Conservation (phyloP, 2,329 filamentous ascomycete genomes). For the Neopestalotiopsis clavispora region DNA sequence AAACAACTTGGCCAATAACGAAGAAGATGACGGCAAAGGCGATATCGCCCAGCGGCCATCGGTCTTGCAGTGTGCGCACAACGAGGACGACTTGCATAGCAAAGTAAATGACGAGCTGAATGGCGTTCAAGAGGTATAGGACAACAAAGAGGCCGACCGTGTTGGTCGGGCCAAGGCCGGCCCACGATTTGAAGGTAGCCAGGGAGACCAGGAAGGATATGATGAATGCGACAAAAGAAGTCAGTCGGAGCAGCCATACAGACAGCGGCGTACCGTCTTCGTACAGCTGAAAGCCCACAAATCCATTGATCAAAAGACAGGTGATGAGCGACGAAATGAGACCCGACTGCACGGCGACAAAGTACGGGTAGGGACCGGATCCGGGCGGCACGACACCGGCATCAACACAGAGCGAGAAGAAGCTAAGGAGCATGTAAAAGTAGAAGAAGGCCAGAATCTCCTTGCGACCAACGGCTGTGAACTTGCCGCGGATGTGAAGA, state of each 20-base stretch:
- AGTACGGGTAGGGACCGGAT: slow-evolving; percentile 84
- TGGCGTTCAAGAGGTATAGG: slow-evolving; percentile 86
- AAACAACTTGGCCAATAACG: slow-evolving; percentile 85
- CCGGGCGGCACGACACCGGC: slow-evolving; percentile 89
- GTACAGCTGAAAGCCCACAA: slow-evolving; percentile 97
- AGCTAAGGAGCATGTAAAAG: slow-evolving; percentile 88
- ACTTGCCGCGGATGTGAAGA: slow-evolving; percentile 94
- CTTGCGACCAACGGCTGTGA: slow-evolving; percentile 86
- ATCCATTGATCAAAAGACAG: slow-evolving; percentile 93
- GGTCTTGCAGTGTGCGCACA: slow-evolving; percentile 86
- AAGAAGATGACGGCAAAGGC: slow-evolving; percentile 91
- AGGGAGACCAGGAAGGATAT: slow-evolving; percentile 88
- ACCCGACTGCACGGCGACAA: slow-evolving; percentile 85
- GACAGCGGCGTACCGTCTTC: slow-evolving; percentile 94
- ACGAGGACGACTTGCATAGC: slow-evolving; percentile 89
- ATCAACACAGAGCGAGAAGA: slow-evolving; percentile 88
- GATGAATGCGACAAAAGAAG: slow-evolving; percentile 80
- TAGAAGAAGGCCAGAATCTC: slow-evolving; percentile 93
- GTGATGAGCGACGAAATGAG: slow-evolving; percentile 85
- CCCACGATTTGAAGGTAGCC: slow-evolving; percentile 92
- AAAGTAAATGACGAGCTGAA: slow-evolving; percentile 85
- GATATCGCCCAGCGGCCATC: slow-evolving; percentile 94
- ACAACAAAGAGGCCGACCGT: slow-evolving; percentile 91
- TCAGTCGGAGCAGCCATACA: slow-evolving; percentile 86
- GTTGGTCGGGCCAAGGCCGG: slow-evolving; percentile 81